These are phyloP conservation scores for Suillus tomentosus DNA, from an alignment of 768 basidiomycete genomes.

Conservation along the genomic window DNA sequence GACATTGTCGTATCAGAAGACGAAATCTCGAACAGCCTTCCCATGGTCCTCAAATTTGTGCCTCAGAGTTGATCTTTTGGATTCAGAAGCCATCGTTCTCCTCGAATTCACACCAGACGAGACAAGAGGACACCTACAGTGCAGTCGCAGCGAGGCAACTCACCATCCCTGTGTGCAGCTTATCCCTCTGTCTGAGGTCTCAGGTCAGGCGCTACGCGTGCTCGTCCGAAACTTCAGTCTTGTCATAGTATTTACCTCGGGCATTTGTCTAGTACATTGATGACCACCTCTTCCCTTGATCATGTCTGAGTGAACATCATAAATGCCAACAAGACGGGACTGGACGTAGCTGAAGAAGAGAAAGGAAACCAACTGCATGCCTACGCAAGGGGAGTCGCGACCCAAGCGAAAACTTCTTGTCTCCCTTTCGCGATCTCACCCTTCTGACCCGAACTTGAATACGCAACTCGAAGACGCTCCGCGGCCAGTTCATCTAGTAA, in stretches of 20 bases:
- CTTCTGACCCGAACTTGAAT: constrained; percentile 46
- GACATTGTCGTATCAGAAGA: too few species aligned
- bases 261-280: background rate
- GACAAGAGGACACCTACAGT: background rate
- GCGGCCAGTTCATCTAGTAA: constrained; percentile 72
- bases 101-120: too few species aligned
- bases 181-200: background rate
- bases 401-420: constrained; percentile 49
- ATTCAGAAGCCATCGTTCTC: too few species aligned
- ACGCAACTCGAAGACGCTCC: constrained; percentile 65
- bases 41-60: too few species aligned
- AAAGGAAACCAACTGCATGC: background rate
- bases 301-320: background rate
- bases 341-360: background rate
- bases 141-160: background rate
- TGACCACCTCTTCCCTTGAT: background rate
- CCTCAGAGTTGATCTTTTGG: too few species aligned
- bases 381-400: constrained; percentile 24
- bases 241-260: background rate
- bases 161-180: background rate
- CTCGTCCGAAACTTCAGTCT: background rate
- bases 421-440: constrained; percentile 42
- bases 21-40: too few species aligned
- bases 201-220: background rate
- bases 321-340: background rate